phyloP scores from a whole-genome alignment of 2,329 filamentous ascomycete species.

The Pseudohalonectria lignicola region DNA sequence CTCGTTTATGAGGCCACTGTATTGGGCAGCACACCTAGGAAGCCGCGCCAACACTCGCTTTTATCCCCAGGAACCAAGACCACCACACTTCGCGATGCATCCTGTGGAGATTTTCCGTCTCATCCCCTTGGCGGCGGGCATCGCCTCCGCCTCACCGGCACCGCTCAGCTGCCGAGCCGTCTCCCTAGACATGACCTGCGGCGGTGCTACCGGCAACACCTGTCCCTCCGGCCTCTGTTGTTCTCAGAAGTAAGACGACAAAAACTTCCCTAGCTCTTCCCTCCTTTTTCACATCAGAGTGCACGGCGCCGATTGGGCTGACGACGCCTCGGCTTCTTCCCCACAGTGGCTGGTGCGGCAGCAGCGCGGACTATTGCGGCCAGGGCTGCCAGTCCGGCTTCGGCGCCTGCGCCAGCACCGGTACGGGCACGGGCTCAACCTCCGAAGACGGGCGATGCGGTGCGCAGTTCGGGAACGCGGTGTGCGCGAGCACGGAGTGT shows the following conservation, averaged over 20 bases:
- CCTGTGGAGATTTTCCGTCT: no score
- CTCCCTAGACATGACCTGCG: not conserved
- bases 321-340: no score
- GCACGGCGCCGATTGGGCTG: no score
- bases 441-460: no score
- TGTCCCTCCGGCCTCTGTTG: not conserved
- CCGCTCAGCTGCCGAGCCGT: no score
- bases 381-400: constrained; percentile 6
- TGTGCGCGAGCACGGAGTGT: not conserved
- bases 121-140: no score
- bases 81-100: no score
- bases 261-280: not conserved
- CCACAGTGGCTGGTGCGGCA: not conserved
- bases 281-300: not conserved
- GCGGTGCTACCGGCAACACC: not conserved
- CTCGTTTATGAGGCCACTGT: no score
- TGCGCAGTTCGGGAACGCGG: not conserved
- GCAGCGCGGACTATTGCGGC: constrained; percentile 6
- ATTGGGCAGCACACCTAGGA: no score
- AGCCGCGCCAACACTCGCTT: no score
- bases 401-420: constrained; percentile 1
- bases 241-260: not conserved
- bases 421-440: not conserved
- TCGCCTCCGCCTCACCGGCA: no score
- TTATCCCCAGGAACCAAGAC: no score